These are phyloP conservation scores for Leptographium flavum DNA, from an alignment of 2,329 filamentous ascomycete species.

Conservation along the genomic window DNA sequence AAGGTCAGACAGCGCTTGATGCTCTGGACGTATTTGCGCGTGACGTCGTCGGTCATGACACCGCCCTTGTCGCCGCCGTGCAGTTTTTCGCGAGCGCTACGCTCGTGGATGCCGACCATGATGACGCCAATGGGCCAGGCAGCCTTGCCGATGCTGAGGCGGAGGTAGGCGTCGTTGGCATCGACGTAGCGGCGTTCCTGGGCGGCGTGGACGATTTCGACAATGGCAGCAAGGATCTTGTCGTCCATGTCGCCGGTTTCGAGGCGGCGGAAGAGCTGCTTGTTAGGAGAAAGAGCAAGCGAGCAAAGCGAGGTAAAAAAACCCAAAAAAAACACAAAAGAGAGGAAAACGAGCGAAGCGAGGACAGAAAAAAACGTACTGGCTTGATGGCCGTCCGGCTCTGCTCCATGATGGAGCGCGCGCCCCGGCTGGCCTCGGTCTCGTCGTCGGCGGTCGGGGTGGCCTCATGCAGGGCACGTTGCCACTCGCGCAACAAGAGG, in stretches of 20 bases:
- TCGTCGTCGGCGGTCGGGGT: constrained; percentile 30
- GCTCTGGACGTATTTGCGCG: constrained; percentile 89
- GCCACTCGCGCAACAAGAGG: constrained; percentile 86
- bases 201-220: constrained; percentile 83
- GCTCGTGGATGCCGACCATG: constrained; percentile 99
- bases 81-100: constrained; percentile 86
- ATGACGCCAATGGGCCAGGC: constrained; percentile 99
- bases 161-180: constrained; percentile 88
- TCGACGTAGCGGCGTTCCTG: constrained; percentile 89
- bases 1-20: constrained; percentile 96
- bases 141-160: constrained; percentile 87
- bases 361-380: constrained; percentile 19
- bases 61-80: constrained; percentile 81
- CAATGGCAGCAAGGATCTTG: constrained; percentile 63
- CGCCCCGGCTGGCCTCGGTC: constrained; percentile 67
- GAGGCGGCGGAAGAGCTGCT: constrained; percentile 74
- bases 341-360: background rate
- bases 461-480: constrained; percentile 48
- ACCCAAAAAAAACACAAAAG: background rate
- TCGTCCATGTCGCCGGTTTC: constrained; percentile 70
- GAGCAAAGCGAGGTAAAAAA: background rate
- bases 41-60: constrained; percentile 93
- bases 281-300: no score
- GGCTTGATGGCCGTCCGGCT: constrained; percentile 80
- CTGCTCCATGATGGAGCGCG: constrained; percentile 73